Conservation (phyloP, 2,329 filamentous ascomycete genomes). For the Colletotrichum sp. region DNA sequence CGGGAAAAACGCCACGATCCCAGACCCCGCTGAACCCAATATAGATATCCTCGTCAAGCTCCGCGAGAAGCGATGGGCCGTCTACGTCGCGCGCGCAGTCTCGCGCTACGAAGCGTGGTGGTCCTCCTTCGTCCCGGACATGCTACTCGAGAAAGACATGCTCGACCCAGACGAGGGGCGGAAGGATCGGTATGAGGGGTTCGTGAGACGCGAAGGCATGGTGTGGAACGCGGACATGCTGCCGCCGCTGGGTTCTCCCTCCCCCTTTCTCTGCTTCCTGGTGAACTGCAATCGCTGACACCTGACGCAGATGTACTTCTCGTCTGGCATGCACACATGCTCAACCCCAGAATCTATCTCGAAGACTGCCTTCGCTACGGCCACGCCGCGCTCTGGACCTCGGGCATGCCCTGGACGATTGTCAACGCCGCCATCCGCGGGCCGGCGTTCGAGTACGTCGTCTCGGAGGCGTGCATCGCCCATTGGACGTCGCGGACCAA, state of each 20-base stretch:
- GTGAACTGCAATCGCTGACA: not conserved
- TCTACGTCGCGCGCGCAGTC: constrained; percentile 68
- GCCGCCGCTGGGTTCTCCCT: constrained; percentile 50
- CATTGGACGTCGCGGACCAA: constrained; percentile 51
- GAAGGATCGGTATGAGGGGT: constrained; percentile 28
- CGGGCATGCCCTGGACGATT: constrained; percentile 66
- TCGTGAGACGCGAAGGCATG: constrained; percentile 27
- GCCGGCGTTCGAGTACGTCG: constrained; percentile 53
- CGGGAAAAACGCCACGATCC: not conserved
- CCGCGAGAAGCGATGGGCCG: constrained; percentile 70
- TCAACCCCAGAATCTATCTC: constrained; percentile 70
- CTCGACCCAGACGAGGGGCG: constrained; percentile 7
- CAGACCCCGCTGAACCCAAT: fast-evolving
- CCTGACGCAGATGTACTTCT: constrained; percentile 64
- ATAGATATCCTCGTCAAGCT: constrained; percentile 50
- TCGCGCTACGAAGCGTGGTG: constrained; percentile 70
- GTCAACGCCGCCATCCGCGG: constrained; percentile 60
- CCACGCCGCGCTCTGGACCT: constrained; percentile 58
- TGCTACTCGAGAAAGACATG: constrained; percentile 32
- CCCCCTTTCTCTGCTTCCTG: not conserved
- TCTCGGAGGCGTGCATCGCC: constrained; percentile 42
- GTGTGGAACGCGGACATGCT: constrained; percentile 43
- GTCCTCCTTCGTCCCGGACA: constrained; percentile 35
- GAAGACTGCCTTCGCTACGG: constrained; percentile 68
- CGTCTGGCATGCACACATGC: constrained; percentile 75